Evolutionary conservation across 192 early-diverging fungal species (phyloP).

Genomic region (Phycomyces blakesleeanus): DNA sequence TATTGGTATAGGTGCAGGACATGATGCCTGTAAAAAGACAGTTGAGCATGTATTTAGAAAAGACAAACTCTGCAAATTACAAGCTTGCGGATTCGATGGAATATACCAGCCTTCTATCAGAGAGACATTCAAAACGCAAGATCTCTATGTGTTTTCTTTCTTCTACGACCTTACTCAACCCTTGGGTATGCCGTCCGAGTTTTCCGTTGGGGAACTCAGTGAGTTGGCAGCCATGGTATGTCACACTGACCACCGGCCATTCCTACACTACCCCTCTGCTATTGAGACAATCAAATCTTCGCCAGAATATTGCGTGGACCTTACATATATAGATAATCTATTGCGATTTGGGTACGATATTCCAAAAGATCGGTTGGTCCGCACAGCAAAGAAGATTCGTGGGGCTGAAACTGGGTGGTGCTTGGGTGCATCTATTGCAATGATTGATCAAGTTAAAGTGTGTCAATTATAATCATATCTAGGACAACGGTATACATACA

Average conservation of each 20-base stretch:
- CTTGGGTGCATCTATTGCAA: slow-evolving; percentile 85
- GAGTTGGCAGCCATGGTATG: slow-evolving; percentile 69
- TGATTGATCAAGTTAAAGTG: slow-evolving; percentile 52
- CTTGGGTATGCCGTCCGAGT: slow-evolving; percentile 65
- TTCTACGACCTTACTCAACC: slow-evolving; percentile 88
- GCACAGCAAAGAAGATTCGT: slow-evolving; percentile 87
- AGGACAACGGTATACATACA: too few relatives aligned
- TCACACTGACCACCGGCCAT: slow-evolving; percentile 34
- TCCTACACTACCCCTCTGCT: slow-evolving; percentile 54
- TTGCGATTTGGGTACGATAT: slow-evolving; percentile 85
- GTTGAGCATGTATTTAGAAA: slow-evolving; percentile 73
- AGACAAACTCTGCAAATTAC: slow-evolving; percentile 48
- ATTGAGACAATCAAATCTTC: slow-evolving; percentile 42
- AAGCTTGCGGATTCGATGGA: slow-evolving; percentile 88
- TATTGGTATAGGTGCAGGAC: slow-evolving; percentile 57
- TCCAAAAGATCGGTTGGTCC: slow-evolving; percentile 60
- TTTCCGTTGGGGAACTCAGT: slow-evolving; percentile 67
- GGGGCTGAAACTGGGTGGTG: slow-evolving; percentile 96
- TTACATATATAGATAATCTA: slow-evolving; percentile 83
- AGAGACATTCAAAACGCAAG: slow-evolving; percentile 61
- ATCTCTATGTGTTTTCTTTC: slow-evolving; percentile 95
- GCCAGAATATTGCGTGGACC: slow-evolving; percentile 85
- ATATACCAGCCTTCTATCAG: slow-evolving; percentile 83
- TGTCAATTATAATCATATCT: too few relatives aligned
- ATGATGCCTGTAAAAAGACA: slow-evolving; percentile 47